Percentiles rank a stretch among this genome's conserved stretches.
Evolutionary conservation across 495 filamentous ascomycete species (phyloP).

Genomic region (Xylaria flabelliformis): DNA sequence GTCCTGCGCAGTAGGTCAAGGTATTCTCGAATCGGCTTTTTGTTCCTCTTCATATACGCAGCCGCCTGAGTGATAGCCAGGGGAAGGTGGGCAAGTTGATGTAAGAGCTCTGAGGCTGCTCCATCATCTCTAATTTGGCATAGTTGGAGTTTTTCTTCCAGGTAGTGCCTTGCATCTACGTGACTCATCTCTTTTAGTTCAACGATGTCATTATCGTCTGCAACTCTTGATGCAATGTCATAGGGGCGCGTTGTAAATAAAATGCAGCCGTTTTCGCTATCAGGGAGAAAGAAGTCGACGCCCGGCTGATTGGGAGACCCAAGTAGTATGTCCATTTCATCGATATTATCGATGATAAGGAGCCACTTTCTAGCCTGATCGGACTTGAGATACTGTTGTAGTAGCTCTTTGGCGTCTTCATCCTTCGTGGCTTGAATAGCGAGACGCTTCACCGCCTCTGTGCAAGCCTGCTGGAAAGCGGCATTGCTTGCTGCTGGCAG

Average conservation of each 20-base stretch:
- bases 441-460: constrained; percentile 43
- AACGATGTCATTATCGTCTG: constrained; percentile 32
- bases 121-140: constrained; percentile 1
- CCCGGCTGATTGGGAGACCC: constrained; percentile 1
- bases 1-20: constrained; percentile 49
- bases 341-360: constrained; percentile 46
- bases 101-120: constrained; percentile 35
- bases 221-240: constrained; percentile 37
- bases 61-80: constrained; percentile 56
- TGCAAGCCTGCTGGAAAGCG: constrained; percentile 54
- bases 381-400: constrained; percentile 32
- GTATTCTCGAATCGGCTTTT: constrained; percentile 49
- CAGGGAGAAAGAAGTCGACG: constrained; percentile 40
- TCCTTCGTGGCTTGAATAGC: constrained; percentile 25
- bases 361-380: constrained; percentile 38
- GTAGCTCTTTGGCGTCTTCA: constrained; percentile 31
- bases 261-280: constrained; percentile 38
- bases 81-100: constrained; percentile 49
- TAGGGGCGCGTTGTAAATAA: constrained; percentile 47
- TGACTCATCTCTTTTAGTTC: constrained; percentile 39
- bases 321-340: constrained; percentile 32
- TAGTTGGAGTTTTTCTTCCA: constrained; percentile 36
- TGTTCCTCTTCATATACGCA: constrained; percentile 54
- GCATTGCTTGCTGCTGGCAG: constrained; percentile 48
- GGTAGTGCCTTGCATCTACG: constrained; percentile 32